Base-by-base conservation (phyloP, 2,329 filamentous ascomycete genomes). In the Zymoseptoria passerinii region DNA sequence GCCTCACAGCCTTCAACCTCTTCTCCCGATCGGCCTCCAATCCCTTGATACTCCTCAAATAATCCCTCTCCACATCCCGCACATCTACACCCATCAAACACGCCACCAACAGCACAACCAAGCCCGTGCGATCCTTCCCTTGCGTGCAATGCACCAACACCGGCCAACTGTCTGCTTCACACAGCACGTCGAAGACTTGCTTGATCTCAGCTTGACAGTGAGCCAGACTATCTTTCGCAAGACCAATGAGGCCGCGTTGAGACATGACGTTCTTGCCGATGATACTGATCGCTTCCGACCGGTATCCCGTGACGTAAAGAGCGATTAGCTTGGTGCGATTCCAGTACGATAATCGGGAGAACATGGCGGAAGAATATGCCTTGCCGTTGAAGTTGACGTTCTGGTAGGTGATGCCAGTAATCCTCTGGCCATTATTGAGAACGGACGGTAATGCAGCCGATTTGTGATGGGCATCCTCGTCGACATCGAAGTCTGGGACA, bases 71-170 rank as follows among this genome's bases (percentile, higher is more conserved):
- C 49, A 95, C 84, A 1, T 83, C 86, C 0, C 78, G 70, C 1
- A 77, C 58, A 0, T 84, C 81, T 1, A 88, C 70, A 28, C 69
- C 74, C 3, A 88, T 77, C 9, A 88, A 75, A 67, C 92, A 78
- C 19, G 95, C 75, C 0, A 87, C 73, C 3, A 95, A 76, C 48
- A 87, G 76, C 4, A 90, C 77, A 9, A 89, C 77, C 10, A 95
- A 76, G 0, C 91, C 91, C 1, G 84, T 91, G 1, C 91, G 82
- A 69, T 95, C 91, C 71, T 95, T 96, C 58, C 91, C 91, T 68
- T 95, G 90, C 0, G 90, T 94, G 72, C 91, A 96, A 72, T 95
- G 90, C 2, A 94, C 75, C 7, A 95, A 70, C 0, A 85, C 73
- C 0, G 90, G 90, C 62, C 85, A 83, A 16, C 78, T 78, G 0